Base-by-base conservation (phyloP, 768 basidiomycete genomes). In the Clathrus columnatus region DNA sequence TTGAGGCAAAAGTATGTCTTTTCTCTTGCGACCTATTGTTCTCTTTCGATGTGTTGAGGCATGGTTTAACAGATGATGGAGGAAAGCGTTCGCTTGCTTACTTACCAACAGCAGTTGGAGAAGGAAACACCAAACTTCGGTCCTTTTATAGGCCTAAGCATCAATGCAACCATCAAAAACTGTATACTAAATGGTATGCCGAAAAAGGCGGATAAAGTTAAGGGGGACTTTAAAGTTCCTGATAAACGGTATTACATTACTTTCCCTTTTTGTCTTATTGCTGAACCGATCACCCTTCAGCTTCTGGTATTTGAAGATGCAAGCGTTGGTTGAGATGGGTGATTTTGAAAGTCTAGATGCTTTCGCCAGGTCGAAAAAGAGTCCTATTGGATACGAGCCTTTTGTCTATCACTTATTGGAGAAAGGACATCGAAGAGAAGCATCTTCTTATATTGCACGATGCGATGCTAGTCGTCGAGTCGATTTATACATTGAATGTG, bases 301-400 rank as follows among this genome's bases (percentile, higher is more conserved):
- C 48, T 98, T 91, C 70, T 98, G 93, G 93, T 87, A 91, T 70
- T 64, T 91, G 60, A 97, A 96, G 67, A 69, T 99, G 4, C 80
- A 90, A 51, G 87, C 92, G 0, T 69, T 98, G 54, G 85, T 85
- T 8, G 75, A 78, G n/a, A 72, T 79, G 20, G 76, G 82, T 57
- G 91, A 96, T 68, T 98, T 93, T 68, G 88, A 93, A 29, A 83
- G 78, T 1, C 75, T 98, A 14, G 92, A 97, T 48, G 66, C 77
- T 0, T 95, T 99, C 65, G 82, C 92, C 1, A 87, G 84, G 61
- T 87, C 85, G 30, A 93, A 82, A 69, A 80, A 91, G 61, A 91
- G 87, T 67, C 94, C 95, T 4, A 97, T 98, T 56, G 95, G 96
- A 0, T 98, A 95, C 64, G 94, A 97, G 65, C 78, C 86, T 0